A percentile compares a stretch with the other conserved stretches of the same genome.
Conservation (phyloP, 306 rosid genomes). For the Mimosa bimucronata region DNA sequence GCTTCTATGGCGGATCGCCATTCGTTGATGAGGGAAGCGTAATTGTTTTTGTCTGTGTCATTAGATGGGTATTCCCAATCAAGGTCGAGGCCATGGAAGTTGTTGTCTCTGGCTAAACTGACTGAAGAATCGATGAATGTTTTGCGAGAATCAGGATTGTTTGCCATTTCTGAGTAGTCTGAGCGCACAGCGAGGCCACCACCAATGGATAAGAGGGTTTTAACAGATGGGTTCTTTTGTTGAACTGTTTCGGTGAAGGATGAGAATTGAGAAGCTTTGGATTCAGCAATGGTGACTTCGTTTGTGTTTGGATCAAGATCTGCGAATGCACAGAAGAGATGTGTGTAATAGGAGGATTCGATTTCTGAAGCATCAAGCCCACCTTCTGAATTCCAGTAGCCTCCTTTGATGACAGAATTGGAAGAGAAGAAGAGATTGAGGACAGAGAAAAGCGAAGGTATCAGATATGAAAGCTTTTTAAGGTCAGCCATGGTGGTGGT, state of each 20-base stretch:
- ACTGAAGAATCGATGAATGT: conserved; percentile 61
- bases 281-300: conserved; percentile 37
- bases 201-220: conserved; percentile 51
- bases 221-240: conserved; percentile 50
- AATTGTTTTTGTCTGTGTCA: conserved; percentile 33
- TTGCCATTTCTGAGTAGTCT: conserved; percentile 37
- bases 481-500: conserved; percentile 23
- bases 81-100: conserved; percentile 11
- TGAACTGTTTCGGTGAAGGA: conserved; percentile 39
- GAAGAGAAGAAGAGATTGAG: conserved; percentile 33
- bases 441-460: conserved; percentile 30
- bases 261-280: conserved; percentile 26
- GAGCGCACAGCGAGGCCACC: background rate
- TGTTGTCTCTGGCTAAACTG: conserved; percentile 38
- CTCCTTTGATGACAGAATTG: conserved; percentile 29
- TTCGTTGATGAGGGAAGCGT: conserved; percentile 45
- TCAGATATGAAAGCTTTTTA: conserved; percentile 3
- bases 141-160: conserved; percentile 35
- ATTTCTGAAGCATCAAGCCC: conserved; percentile 50
- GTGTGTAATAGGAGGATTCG: conserved; percentile 62
- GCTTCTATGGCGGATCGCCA: conserved; percentile 43
- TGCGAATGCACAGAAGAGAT: conserved; percentile 63
- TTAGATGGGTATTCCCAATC: conserved; percentile 30
- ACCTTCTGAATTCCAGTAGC: conserved; percentile 54
- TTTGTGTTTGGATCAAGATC: conserved; percentile 36